A percentile compares a stretch with the other conserved stretches of the same genome.
Evolutionary conservation across 2,329 filamentous ascomycete genomes (phyloP).

Genomic region (Rutstroemia sp.): DNA sequence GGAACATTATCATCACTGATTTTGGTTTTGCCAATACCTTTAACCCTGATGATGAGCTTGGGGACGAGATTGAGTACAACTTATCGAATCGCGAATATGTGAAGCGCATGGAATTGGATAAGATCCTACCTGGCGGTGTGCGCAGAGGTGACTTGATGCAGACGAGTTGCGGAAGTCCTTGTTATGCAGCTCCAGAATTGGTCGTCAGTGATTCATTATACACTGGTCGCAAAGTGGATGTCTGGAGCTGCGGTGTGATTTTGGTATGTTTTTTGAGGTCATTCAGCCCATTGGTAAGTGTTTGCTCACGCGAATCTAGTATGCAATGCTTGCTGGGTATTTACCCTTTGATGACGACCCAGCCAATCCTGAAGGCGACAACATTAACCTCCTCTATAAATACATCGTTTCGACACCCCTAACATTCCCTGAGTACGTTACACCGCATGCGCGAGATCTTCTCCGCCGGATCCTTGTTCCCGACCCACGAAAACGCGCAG

Average conservation of each 20-base stretch:
- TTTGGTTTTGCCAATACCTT: conserved; percentile 99
- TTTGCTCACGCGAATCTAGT: conserved; percentile 46
- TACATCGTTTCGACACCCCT: conserved; percentile 97
- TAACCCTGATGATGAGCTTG: conserved; percentile 77
- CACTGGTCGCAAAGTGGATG: conserved; percentile 94
- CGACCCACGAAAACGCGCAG: conserved; percentile 87
- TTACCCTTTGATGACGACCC: conserved; percentile 97
- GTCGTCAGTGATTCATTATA: conserved; percentile 97
- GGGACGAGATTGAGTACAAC: conserved; percentile 83
- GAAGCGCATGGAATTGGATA: conserved; percentile 78
- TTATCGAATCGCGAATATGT: conserved; percentile 83
- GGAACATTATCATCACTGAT: conserved; percentile 99
- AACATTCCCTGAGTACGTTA: conserved; percentile 98
- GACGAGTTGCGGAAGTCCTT: conserved; percentile 96
- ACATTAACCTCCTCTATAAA: conserved; percentile 98
- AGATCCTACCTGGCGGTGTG: conserved; percentile 63
- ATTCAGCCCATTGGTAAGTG: not conserved
- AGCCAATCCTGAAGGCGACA: conserved; percentile 95
- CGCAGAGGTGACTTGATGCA: conserved; percentile 95
- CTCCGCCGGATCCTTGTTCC: conserved; percentile 89
- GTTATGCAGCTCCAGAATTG: conserved; percentile 92
- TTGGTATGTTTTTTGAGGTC: conserved; percentile 56
- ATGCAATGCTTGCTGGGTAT: conserved; percentile 97
- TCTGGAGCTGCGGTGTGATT: conserved; percentile 99
- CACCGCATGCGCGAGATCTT: conserved; percentile 88